phyloP scores from a whole-genome alignment of 345 rosid species.

The Nephelium lappaceum region DNA sequence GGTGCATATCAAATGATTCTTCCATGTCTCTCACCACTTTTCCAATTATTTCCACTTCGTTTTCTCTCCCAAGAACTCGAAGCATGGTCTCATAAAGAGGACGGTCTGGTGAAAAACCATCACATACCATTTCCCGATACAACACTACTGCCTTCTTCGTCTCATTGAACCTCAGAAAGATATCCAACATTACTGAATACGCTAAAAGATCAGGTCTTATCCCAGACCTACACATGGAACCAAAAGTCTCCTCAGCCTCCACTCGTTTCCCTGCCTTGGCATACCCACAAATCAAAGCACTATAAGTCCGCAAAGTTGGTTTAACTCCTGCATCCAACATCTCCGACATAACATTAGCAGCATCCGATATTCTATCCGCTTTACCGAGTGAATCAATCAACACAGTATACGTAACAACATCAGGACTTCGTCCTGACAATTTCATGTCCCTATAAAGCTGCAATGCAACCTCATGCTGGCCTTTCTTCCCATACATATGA shows the following conservation, averaged over 20 bases:
- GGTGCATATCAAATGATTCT: slow-evolving; percentile 62
- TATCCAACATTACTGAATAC: slow-evolving; percentile 86
- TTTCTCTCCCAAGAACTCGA: slow-evolving; percentile 53
- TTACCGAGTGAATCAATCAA: slow-evolving; percentile 95
- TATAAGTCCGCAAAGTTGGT: slow-evolving; percentile 85
- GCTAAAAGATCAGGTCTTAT: slow-evolving; percentile 82
- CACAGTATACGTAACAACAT: slow-evolving; percentile 86
- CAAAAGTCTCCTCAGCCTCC: slow-evolving; percentile 78
- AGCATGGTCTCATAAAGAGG: slow-evolving; percentile 60
- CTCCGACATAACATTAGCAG: slow-evolving; percentile 82
- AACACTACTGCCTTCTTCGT: slow-evolving; percentile 58
- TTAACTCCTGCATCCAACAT: slow-evolving; percentile 82
- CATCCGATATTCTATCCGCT: slow-evolving; percentile 70
- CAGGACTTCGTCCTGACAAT: slow-evolving; percentile 69
- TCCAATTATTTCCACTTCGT: slow-evolving; percentile 55
- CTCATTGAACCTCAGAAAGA: slow-evolving; percentile 67
- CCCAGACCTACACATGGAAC: slow-evolving; percentile 80
- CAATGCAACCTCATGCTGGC: slow-evolving; percentile 69
- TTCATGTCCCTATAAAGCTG: slow-evolving; percentile 86
- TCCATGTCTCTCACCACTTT: slow-evolving; percentile 74
- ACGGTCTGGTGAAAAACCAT: slow-evolving; percentile 59
- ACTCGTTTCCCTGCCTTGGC: slow-evolving; percentile 85
- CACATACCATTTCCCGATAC: slow-evolving; percentile 68
- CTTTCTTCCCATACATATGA: slow-evolving; percentile 96
- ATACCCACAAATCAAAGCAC: slow-evolving; percentile 95